A percentile compares a stretch with the other conserved stretches of the same genome.
These are phyloP conservation scores for Dryadomyces quercus-mongolicae DNA, from an alignment of 2,329 filamentous ascomycete species.

Conservation along the genomic window DNA sequence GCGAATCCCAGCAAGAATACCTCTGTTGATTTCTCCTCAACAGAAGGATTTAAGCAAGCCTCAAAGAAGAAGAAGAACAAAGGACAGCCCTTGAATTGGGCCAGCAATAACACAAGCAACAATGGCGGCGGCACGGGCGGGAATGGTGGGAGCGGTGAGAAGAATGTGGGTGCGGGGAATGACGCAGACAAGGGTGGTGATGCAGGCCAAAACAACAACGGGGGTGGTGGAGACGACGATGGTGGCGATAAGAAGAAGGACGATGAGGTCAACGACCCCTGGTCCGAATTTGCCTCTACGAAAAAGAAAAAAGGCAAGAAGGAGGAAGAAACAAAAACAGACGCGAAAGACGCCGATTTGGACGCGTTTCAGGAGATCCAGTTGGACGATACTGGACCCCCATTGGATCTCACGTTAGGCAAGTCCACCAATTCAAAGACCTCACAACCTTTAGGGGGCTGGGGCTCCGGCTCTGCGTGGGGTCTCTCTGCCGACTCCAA, in stretches of 20 bases:
- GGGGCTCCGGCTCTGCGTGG: constrained; percentile 28
- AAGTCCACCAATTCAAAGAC: constrained; percentile 24
- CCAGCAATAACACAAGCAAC: constrained; percentile 31
- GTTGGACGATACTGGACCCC: constrained; percentile 45
- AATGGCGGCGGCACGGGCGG: constrained; percentile 19
- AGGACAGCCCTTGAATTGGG: constrained; percentile 22
- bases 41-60: constrained; percentile 41
- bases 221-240: constrained; percentile 16
- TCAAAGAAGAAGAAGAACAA: constrained; percentile 45
- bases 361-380: constrained; percentile 59
- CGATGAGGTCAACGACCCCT: constrained; percentile 30
- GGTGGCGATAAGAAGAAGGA: constrained; percentile 16
- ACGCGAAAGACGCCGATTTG: constrained; percentile 19
- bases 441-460: constrained; percentile 35
- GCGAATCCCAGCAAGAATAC: constrained; percentile 30
- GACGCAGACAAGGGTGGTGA: constrained; percentile 16
- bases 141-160: constrained; percentile 21
- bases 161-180: constrained; percentile 21
- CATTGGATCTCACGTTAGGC: constrained; percentile 43
- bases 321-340: constrained; percentile 13
- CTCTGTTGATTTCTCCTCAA: constrained; percentile 44
- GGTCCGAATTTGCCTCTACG: constrained; percentile 27
- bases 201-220: constrained; percentile 16
- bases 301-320: constrained; percentile 50
- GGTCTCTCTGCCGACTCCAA: constrained; percentile 25